Conservation (phyloP, 495 filamentous ascomycete genomes). For the Alectoria sarmentosa region DNA sequence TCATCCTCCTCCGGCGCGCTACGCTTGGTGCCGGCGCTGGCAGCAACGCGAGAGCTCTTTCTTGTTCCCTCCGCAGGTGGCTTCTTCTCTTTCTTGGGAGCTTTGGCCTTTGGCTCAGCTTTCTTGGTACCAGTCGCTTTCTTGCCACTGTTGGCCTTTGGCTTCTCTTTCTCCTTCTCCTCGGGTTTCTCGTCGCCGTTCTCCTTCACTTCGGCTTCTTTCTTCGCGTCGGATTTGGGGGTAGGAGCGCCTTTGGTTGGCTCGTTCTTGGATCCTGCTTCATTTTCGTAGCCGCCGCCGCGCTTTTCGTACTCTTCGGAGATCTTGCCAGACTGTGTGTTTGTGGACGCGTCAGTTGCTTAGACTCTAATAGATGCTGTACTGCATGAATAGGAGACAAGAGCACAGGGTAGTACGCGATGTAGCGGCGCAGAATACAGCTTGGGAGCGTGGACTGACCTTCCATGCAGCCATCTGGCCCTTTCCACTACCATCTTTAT, state of each 20-base stretch:
- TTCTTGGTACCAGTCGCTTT: conserved; percentile 27
- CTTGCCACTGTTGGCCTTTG: conserved; percentile 30
- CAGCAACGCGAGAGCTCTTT: conserved; percentile 25
- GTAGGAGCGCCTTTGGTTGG: conserved; percentile 42
- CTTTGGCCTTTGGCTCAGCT: conserved; percentile 26
- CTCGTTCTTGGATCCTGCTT: conserved; percentile 45
- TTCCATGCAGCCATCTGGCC: conserved; percentile 54
- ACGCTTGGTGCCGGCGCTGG: conserved; percentile 23
- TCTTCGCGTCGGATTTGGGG: conserved; percentile 32
- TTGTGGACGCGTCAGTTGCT: not conserved
- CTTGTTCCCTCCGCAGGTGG: conserved; percentile 24
- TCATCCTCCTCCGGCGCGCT: conserved; percentile 22
- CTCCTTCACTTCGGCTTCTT: conserved; percentile 25
- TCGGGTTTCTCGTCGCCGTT: conserved; percentile 15
- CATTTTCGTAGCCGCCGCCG: conserved; percentile 47
- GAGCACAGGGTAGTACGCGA: not conserved
- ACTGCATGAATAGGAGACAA: not conserved
- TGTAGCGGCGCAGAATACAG: not conserved
- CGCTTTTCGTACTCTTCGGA: conserved; percentile 48
- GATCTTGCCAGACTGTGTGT: conserved; percentile 39
- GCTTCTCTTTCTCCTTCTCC: conserved; percentile 24
- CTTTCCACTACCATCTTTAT: conserved; percentile 48
- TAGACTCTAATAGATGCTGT: not conserved
- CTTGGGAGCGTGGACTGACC: conserved; percentile 26
- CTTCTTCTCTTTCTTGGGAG: conserved; percentile 28